phyloP scores from a whole-genome alignment of 2,329 filamentous ascomycete species.

The Blumeria hordei region DNA sequence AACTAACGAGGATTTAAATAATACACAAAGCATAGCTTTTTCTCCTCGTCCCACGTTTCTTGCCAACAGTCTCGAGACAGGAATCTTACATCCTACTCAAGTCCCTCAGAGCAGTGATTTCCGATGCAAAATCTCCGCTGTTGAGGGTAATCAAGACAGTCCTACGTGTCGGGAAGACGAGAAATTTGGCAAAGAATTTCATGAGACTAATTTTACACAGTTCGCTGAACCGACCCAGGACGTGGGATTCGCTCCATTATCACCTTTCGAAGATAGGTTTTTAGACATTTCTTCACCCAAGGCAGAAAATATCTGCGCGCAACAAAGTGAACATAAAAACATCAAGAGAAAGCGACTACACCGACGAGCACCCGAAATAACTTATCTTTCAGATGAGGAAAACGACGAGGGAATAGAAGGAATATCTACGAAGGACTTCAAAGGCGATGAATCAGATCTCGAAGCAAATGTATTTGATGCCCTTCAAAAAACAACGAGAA shows the following conservation, averaged over 20 bases:
- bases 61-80: constrained; percentile 21
- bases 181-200: constrained; percentile 27
- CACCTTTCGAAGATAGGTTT: constrained; percentile 46
- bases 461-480: constrained; percentile 19
- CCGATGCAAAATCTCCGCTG: constrained; percentile 15
- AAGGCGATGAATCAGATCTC: constrained; percentile 11
- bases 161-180: constrained; percentile 35
- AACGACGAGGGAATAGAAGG: constrained; percentile 7
- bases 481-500: constrained; percentile 38
- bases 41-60: constrained; percentile 22
- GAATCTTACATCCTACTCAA: constrained; percentile 24
- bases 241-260: constrained; percentile 46
- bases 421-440: constrained; percentile 12
- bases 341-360: constrained; percentile 24
- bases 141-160: constrained; percentile 28
- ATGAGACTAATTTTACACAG: constrained; percentile 40
- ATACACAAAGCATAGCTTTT: constrained; percentile 25
- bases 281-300: constrained; percentile 41
- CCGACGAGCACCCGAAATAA: constrained; percentile 20
- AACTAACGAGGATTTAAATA: constrained; percentile 20
- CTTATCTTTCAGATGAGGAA: constrained; percentile 19
- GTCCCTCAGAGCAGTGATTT: constrained; percentile 14
- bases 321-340: constrained; percentile 42
- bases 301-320: constrained; percentile 36
- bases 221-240: constrained; percentile 62